These are phyloP conservation scores for Fusarium sp. DNA, from an alignment of 2,329 filamentous ascomycete genomes.

Conservation along the genomic window DNA sequence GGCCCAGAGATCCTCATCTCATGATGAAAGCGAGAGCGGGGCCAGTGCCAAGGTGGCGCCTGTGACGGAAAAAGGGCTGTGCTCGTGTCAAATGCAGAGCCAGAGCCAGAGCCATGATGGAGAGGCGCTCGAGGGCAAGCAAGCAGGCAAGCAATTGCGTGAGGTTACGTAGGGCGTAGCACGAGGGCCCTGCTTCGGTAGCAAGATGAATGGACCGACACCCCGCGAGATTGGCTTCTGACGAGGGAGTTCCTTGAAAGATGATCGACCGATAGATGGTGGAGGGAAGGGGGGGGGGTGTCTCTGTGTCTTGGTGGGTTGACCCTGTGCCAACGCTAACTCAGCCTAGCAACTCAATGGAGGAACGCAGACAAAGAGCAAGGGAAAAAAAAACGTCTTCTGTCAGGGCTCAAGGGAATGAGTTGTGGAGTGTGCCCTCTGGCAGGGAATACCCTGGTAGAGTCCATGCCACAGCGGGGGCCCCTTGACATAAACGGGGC, in stretches of 20 bases:
- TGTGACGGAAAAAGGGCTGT: neutral
- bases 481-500: slow-evolving; percentile 24
- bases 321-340: slow-evolving; percentile 31
- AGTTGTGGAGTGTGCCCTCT: slow-evolving; percentile 10
- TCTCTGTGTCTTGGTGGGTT: neutral
- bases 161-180: neutral
- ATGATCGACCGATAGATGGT: slow-evolving; percentile 48
- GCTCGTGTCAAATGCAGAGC: neutral
- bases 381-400: slow-evolving; percentile 28
- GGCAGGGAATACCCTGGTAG: slow-evolving; percentile 26
- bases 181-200: slow-evolving; percentile 2
- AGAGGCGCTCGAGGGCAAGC: neutral
- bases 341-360: slow-evolving; percentile 25
- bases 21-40: neutral
- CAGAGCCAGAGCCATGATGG: too few relatives aligned
- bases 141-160: neutral
- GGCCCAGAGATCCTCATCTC: neutral
- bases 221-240: slow-evolving; percentile 46
- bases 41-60: neutral
- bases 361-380: neutral
- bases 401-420: slow-evolving; percentile 20
- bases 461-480: slow-evolving; percentile 26
- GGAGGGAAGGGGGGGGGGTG: slow-evolving; percentile 1
- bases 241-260: slow-evolving; percentile 36
- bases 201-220: slow-evolving; percentile 7